A percentile compares a stretch with the other conserved stretches of the same genome.
Conservation (phyloP, 2,329 filamentous ascomycete genomes). For the Metarhizium robertsii region DNA sequence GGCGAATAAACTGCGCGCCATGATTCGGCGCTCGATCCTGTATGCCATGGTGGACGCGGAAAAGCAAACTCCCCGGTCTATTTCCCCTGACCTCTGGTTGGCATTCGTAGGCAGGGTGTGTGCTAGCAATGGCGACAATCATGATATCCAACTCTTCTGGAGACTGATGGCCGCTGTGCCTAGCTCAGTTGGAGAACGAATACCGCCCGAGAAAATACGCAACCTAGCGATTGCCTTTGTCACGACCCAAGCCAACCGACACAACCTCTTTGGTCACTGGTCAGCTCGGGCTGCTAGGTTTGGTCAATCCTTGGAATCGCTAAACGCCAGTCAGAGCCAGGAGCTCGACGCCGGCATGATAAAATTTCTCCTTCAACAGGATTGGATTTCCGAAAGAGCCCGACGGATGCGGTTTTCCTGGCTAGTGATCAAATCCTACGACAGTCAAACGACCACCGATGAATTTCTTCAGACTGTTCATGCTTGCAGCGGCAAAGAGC, state of each 20-base stretch:
- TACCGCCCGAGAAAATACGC: conserved; percentile 8
- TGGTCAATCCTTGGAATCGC: conserved; percentile 7
- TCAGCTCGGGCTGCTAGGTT: conserved; percentile 10
- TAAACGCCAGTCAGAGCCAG: conserved; percentile 6
- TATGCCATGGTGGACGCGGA: conserved; percentile 9
- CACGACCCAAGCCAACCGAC: conserved; percentile 10
- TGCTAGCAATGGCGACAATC: conserved; percentile 3
- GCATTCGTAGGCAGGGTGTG: conserved; percentile 8
- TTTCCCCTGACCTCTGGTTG: conserved; percentile 12
- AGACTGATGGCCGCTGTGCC: conserved; percentile 12
- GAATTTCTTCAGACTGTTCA: conserved; percentile 8
- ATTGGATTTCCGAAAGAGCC: conserved; percentile 1
- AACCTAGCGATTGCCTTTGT: conserved; percentile 9
- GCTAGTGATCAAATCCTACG: conserved; percentile 13
- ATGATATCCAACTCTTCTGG: conserved; percentile 12
- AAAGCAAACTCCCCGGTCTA: not conserved
- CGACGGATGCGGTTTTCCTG: conserved; percentile 12
- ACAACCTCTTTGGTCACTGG: conserved; percentile 11
- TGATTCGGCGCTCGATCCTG: conserved; percentile 12
- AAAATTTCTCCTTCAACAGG: conserved; percentile 7
- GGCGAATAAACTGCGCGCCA: conserved; percentile 9
- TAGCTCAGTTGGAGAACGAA: conserved; percentile 5
- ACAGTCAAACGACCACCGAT: conserved; percentile 6
- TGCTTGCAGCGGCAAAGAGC: not conserved
- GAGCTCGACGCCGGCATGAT: conserved; percentile 7